Conservation (phyloP, 352 stramenopile genomes). For the Phytophthora sojae region DNA sequence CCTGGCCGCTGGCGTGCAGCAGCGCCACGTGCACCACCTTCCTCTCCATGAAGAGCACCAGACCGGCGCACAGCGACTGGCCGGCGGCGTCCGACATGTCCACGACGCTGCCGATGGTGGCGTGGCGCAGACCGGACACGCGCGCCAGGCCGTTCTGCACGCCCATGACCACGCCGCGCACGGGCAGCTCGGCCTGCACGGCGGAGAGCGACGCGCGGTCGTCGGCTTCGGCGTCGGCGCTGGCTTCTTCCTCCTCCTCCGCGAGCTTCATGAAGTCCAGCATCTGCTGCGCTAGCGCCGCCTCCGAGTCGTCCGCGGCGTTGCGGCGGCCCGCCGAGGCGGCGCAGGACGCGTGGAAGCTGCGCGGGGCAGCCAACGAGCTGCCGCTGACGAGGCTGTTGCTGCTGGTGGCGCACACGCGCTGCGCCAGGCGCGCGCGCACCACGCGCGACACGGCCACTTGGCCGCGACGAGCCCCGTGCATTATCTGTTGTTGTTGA, state of each 20-base stretch:
- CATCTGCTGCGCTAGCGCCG: conserved; percentile 73
- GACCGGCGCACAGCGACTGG: conserved; percentile 44
- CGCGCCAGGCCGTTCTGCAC: conserved; percentile 77
- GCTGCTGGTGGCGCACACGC: not conserved
- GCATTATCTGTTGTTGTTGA: conserved; percentile 13
- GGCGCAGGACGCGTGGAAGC: conserved; percentile 18
- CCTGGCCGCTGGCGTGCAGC: conserved; percentile 41
- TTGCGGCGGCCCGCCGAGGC: conserved; percentile 4
- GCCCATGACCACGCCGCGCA: conserved; percentile 65
- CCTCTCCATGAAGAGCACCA: conserved; percentile 71
- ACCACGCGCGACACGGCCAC: conserved; percentile 16
- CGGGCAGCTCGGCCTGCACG: conserved; percentile 46
- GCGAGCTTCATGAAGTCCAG: conserved; percentile 68
- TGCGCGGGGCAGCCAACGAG: not conserved
- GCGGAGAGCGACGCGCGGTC: conserved; percentile 2
- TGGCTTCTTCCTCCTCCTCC: conserved; percentile 34
- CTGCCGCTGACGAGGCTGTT: too few relatives aligned
- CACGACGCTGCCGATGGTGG: conserved; percentile 77
- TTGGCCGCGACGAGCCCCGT: conserved; percentile 4
- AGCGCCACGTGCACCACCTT: conserved; percentile 69
- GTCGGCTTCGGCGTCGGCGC: not conserved
- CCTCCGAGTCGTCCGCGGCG: conserved; percentile 54
- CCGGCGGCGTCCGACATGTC: conserved; percentile 38
- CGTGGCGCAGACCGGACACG: conserved; percentile 77
- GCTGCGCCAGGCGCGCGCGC: conserved; percentile 7